Evolutionary conservation across 2,329 filamentous ascomycete genomes (phyloP).

Genomic region (Fusarium pseudograminearum): DNA sequence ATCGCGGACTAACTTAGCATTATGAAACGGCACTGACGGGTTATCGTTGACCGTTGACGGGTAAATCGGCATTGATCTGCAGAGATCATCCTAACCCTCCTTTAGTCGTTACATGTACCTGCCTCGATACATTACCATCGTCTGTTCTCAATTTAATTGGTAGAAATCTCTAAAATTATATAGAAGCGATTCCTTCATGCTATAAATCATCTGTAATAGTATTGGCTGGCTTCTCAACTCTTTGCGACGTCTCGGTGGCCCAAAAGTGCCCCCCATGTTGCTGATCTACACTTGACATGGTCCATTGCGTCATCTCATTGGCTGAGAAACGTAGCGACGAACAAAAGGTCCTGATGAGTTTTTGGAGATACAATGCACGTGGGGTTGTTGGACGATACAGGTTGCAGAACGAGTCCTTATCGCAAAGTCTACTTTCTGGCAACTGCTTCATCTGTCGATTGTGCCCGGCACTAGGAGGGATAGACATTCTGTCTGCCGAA

Average conservation of each 20-base stretch:
- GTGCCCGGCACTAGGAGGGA: constrained; percentile 5
- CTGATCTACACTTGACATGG: constrained; percentile 27
- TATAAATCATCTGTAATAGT: neutral
- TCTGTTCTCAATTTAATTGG: neutral
- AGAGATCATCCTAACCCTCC: neutral
- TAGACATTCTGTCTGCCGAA: neutral
- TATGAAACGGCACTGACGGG: neutral
- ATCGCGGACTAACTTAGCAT: neutral
- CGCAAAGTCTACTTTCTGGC: constrained; percentile 15
- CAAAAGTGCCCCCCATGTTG: constrained; percentile 28
- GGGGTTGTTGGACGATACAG: constrained; percentile 32
- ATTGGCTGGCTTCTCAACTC: constrained; percentile 4
- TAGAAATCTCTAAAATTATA: neutral
- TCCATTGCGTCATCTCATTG: constrained; percentile 25
- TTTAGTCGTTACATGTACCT: neutral
- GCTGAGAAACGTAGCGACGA: constrained; percentile 22
- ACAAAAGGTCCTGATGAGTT: constrained; percentile 40
- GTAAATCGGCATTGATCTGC: constrained; percentile 21
- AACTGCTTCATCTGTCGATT: constrained; percentile 37
- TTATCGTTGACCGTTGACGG: constrained; percentile 10
- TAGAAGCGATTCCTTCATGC: neutral
- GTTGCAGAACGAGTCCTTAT: constrained; percentile 20
- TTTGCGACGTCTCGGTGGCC: constrained; percentile 1
- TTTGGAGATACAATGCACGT: constrained; percentile 32
- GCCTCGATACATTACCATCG: neutral